Base-by-base conservation (phyloP, 257 asterid species). In the Mitragyna speciosa region DNA sequence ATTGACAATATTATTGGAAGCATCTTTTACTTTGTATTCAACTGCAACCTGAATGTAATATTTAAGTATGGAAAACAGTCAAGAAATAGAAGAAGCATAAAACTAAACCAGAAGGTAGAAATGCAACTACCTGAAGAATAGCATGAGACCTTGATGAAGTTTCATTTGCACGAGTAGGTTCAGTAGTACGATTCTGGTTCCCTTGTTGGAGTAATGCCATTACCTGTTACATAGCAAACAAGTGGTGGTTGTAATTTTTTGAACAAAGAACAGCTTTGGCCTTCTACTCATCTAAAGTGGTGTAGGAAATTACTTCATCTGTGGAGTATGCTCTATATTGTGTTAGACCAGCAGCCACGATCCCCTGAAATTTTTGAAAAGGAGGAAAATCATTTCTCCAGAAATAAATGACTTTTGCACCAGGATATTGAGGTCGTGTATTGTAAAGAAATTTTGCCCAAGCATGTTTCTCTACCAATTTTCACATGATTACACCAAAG, bases 71-170 rank as follows among this genome's bases (percentile, higher is more conserved):
- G n/a, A 49, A 52, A 33, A 56, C 26, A 70, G 5, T 48, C 73
- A 65, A 75, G 52, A 77, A 24, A 65, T 36, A 41, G 64, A 36
- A 14, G 24, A 26, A 67, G 20, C 79, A 68, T 41, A 17, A 33
- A 39, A 72, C 12, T 43, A 41, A 22, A 68, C 16, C 77, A 28
- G 45, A 66, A 47, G 24, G 63, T 51, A 2, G 80, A 70, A 69
- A 15, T 11, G 58, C 20, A 70, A 49, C 75, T 49, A 90, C 92
- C 92, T 90, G 94, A 76, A 90, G 91, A 75, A 89, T 90, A 65
- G 94, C 94, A 82, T 89, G 94, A 75, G 94, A 90, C 52, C 94
- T 87, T 4, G 94, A 90, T 54, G 94, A 90, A 64, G 94, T 90
- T 82, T 89, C 92, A 77, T 90, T 90, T 48, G 85, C 89, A 49